Evolutionary conservation across 768 basidiomycete species (phyloP), one percentile per base, ranked within the genome.

Genomic region (Dentipellis fragilis): DNA sequence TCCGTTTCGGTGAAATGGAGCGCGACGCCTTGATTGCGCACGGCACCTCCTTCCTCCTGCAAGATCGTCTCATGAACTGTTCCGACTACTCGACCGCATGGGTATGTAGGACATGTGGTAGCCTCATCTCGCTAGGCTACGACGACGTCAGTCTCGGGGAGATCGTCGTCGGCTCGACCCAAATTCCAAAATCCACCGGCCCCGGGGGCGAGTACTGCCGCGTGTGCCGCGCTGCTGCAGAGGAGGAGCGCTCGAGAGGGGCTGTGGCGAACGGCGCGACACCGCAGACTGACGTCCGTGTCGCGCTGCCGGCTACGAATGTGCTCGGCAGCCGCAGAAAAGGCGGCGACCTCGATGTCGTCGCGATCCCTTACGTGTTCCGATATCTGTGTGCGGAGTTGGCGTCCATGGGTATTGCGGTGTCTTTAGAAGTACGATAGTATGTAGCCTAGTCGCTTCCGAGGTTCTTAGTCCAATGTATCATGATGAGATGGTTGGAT

Each of bases 1-100:
- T 99, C 66, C 93, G 96, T 54, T 98, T 99, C 68, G 96, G 96
- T 64, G 96, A 99, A 75, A 99, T 99, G 96, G 96, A 99, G 71
- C 89, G 96, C 53, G 96, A 99, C 67, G 96, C 96, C 10, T 80
- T 99, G 52, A 94, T 99, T 62, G 96, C 96, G 3, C 96, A 99
- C 70, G 96, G 96, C 47, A 96, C 96, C 12, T 93, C 94, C 1
- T 99, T 96, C 85, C 78, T 99, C 40, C 81, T 99, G 21, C 96
- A 99, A 75, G 96, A 99, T 72, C 80, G 96, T 56, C 73, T 99
- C 67, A 98, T 99, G 96, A 99, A 99, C 72, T 99, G 96, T 68
- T 98, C 95, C 23, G 96, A 99, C 71, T 99, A 98, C 71, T 97
- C 96, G 23, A 98, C 93, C 0, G 91, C 96, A 3, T 99, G 96